Conservation (phyloP, 805 yeast species). For the Candida germanica region DNA sequence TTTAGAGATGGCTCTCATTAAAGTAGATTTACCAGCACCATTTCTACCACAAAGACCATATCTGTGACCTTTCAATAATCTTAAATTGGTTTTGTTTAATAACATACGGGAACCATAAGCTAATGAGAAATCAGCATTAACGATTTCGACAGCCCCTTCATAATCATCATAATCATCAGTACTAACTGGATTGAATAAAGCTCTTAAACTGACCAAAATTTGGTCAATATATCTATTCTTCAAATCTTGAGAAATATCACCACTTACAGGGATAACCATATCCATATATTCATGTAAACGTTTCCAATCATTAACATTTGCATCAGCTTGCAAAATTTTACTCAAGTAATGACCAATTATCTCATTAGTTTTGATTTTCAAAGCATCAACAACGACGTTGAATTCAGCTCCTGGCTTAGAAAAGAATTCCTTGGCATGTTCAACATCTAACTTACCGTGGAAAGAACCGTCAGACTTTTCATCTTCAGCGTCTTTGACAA, state of each 20-base stretch:
- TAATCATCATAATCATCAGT: conserved; percentile 51
- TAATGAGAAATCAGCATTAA: conserved; percentile 89
- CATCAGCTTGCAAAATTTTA: conserved; percentile 35
- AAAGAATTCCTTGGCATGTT: conserved; percentile 43
- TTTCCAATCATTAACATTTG: conserved; percentile 46
- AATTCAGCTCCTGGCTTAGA: conserved; percentile 3
- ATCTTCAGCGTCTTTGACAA: conserved; percentile 75
- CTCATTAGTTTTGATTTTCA: conserved; percentile 26
- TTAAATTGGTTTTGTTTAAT: conserved; percentile 83
- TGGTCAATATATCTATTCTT: conserved; percentile 40
- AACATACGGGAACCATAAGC: conserved; percentile 98
- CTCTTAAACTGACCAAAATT: conserved; percentile 48
- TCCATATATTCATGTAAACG: conserved; percentile 52
- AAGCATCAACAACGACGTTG: conserved; percentile 7
- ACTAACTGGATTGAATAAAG: conserved; percentile 46
- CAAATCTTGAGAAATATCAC: conserved; percentile 30
- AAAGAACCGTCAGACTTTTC: conserved; percentile 67
- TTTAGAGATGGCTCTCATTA: conserved; percentile 94
- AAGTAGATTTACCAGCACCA: conserved; percentile 98
- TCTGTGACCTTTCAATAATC: conserved; percentile 90
- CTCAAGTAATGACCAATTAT: conserved; percentile 47
- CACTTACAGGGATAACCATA: conserved; percentile 25
- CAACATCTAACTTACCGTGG: conserved; percentile 66
- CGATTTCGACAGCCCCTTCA: conserved; percentile 86
- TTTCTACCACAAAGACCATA: conserved; percentile 97